These are phyloP conservation scores for Aspergillus udagawae DNA, from an alignment of 2,329 filamentous ascomycete genomes.

Conservation along the genomic window DNA sequence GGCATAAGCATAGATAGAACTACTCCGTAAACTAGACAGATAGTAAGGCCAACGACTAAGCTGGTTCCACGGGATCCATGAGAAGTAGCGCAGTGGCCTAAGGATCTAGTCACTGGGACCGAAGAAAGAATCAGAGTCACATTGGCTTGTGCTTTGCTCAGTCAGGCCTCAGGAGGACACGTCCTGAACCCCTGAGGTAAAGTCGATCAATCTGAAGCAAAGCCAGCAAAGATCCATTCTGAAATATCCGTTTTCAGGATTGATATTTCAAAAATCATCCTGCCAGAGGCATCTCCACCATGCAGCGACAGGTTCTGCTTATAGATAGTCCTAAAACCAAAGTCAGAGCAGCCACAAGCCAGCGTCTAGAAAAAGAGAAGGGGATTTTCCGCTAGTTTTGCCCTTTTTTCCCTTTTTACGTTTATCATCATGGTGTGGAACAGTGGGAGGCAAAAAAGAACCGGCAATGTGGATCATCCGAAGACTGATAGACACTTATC, in stretches of 20 bases:
- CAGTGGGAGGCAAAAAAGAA: not conserved
- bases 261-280: not conserved
- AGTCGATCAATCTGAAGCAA: not conserved
- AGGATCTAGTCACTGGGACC: constrained; percentile 7
- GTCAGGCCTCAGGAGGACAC: constrained; percentile 2
- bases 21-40: constrained; percentile 6
- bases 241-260: not conserved
- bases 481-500: no score
- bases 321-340: not conserved
- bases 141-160: not conserved
- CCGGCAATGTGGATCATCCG: no score
- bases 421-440: not conserved
- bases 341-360: not conserved
- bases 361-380: not conserved
- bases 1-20: constrained; percentile 6
- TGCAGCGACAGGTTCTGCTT: not conserved
- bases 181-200: not conserved
- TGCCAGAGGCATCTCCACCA: not conserved
- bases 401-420: not conserved
- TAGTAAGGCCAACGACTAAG: constrained; percentile 7
- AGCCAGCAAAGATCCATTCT: not conserved
- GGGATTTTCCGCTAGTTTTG: not conserved
- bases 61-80: constrained; percentile 22
- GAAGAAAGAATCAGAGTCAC: not conserved
- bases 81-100: constrained; percentile 19